Evolutionary conservation across 2,329 filamentous ascomycete genomes (phyloP).

Genomic region (Cladophialophora immunda): DNA sequence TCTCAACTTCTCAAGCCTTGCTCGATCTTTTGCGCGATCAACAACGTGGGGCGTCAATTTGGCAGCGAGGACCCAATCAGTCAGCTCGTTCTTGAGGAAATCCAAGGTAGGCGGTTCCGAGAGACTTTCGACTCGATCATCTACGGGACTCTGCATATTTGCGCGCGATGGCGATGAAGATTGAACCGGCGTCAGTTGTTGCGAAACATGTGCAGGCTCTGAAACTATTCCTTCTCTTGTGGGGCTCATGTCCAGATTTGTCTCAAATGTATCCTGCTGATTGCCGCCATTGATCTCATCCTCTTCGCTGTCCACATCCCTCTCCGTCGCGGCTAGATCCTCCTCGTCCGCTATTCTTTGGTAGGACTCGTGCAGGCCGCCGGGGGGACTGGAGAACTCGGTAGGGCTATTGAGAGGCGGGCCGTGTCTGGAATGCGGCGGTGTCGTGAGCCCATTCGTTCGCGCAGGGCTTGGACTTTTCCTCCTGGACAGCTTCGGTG

Average conservation of each 20-base stretch:
- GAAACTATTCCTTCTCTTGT: not conserved
- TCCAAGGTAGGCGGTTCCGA: conserved; percentile 44
- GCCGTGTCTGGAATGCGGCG: conserved; percentile 36
- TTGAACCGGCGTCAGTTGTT: conserved; percentile 30
- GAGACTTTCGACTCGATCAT: conserved; percentile 37
- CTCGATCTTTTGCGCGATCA: conserved; percentile 46
- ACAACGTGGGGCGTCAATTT: conserved; percentile 47
- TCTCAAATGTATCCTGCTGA: conserved; percentile 23
- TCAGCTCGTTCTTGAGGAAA: conserved; percentile 46
- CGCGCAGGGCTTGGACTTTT: conserved; percentile 44
- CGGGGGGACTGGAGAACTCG: conserved; percentile 47
- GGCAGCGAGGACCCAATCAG: conserved; percentile 47
- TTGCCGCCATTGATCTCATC: conserved; percentile 41
- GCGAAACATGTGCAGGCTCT: conserved; percentile 5
- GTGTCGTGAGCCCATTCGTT: conserved; percentile 35
- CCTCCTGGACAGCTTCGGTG: conserved; percentile 36
- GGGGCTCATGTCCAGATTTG: conserved; percentile 10
- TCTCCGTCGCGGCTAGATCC: conserved; percentile 46
- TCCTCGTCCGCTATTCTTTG: conserved; percentile 51
- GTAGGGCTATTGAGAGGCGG: conserved; percentile 44
- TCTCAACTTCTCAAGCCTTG: conserved; percentile 46
- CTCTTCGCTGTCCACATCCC: conserved; percentile 42
- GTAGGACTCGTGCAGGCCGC: conserved; percentile 51
- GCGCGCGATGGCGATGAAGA: conserved; percentile 19
- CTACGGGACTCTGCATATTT: conserved; percentile 31